Evolutionary conservation across 768 basidiomycete species (phyloP).

Genomic region (Boletales sp.): DNA sequence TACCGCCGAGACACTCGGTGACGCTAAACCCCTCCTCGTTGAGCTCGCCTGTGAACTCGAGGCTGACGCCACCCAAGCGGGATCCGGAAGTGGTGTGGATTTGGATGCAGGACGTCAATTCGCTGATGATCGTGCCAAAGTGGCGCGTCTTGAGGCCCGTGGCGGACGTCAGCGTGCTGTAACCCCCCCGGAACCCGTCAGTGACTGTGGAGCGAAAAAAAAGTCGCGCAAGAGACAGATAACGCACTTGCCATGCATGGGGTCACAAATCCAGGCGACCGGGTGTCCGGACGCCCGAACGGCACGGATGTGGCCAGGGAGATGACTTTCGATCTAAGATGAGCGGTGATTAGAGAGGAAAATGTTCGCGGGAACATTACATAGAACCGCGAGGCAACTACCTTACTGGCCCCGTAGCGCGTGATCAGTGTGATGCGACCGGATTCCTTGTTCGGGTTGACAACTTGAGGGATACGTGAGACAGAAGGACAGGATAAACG

Average conservation of each 20-base stretch:
- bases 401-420: slow-evolving; percentile 89
- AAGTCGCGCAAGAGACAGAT: neutral
- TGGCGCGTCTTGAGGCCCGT: slow-evolving; percentile 86
- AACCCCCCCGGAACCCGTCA: neutral
- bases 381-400: slow-evolving; percentile 17
- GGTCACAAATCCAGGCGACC: slow-evolving; percentile 94
- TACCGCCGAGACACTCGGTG: slow-evolving; percentile 95
- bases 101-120: slow-evolving; percentile 75
- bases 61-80: slow-evolving; percentile 76
- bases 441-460: slow-evolving; percentile 79
- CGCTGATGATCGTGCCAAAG: slow-evolving; percentile 84
- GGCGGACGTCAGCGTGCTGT: slow-evolving; percentile 77
- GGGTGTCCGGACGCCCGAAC: slow-evolving; percentile 81
- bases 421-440: slow-evolving; percentile 91
- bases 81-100: slow-evolving; percentile 78
- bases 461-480: slow-evolving; percentile 45
- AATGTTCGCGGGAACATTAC: neutral
- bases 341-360: neutral
- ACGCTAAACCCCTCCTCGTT: slow-evolving; percentile 91
- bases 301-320: slow-evolving; percentile 76
- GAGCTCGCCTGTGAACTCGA: slow-evolving; percentile 91
- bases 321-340: slow-evolving; percentile 65
- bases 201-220: neutral
- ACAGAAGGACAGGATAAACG: neutral
- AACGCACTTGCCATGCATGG: slow-evolving; percentile 97